Conservation (phyloP, 2,329 filamentous ascomycete genomes). For the Fusarium pseudoanthophilum region DNA sequence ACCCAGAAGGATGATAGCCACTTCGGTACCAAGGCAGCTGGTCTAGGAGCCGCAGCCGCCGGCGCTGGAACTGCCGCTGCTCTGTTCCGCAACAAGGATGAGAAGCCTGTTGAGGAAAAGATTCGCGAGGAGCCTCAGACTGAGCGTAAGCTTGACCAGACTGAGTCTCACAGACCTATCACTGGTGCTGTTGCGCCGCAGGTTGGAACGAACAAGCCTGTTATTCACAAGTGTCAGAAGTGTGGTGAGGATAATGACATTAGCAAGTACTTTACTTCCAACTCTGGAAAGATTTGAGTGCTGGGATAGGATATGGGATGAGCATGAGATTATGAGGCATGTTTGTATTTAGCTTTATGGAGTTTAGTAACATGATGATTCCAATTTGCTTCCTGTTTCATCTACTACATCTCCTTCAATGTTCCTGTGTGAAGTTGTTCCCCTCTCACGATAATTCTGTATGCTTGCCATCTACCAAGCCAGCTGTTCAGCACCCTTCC, state of each 20-base stretch:
- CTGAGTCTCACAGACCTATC: neutral
- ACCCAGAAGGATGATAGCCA: neutral
- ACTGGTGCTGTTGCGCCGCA: neutral
- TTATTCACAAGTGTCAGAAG: conserved; percentile 25
- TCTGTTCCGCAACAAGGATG: neutral
- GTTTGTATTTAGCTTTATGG: neutral
- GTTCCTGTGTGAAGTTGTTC: fast-evolving
- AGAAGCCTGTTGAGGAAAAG: neutral
- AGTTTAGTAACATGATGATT: neutral
- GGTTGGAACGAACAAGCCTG: neutral
- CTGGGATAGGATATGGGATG: neutral
- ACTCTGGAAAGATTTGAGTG: neutral
- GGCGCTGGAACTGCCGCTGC: neutral
- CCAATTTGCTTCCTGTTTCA: no score
- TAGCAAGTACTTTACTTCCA: conserved; percentile 10
- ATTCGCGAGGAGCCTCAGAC: neutral
- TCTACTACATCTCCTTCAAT: fast-evolving
- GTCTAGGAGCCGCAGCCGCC: neutral
- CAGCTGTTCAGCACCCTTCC: neutral
- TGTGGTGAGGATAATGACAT: conserved; percentile 26
- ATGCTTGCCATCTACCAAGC: neutral
- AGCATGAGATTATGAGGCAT: neutral
- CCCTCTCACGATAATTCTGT: fast-evolving
- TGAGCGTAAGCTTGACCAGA: neutral
- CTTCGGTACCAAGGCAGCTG: neutral